Evolutionary conservation across 192 early-diverging fungal genomes (phyloP), one percentile per base, ranked within the genome.

Genomic region (Backusella tarrabulga): DNA sequence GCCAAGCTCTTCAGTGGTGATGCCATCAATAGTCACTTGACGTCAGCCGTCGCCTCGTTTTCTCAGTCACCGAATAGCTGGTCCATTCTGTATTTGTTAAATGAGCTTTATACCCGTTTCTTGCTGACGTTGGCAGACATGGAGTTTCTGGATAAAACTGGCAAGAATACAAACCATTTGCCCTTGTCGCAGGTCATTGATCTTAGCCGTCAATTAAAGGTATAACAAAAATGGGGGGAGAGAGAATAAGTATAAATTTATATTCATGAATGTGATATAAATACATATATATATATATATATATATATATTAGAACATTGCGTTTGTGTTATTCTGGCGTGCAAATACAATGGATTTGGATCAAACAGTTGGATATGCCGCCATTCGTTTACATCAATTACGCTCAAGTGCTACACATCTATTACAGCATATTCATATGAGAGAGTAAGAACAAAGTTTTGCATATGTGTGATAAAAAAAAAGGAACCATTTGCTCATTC

Each of bases 61-160:
- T 63, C 71, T 11, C 21, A 63, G 14, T 80, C 83, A 70, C 56
- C 81, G 11, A 78, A 78, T 7, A 81, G 89, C 35, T 95, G 92
- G 92, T 78, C 77, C 11, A 70, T 91, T 17, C 73, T 96, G 23
- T 85, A 89, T 17, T 83, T 97, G 9, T 75, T 96, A 19, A 90
- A 91, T 60, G 95, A 97, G 75, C 76, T 93, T 6, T 89, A 93
- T 67, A 89, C 87, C 79, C 86, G 90, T 34, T 82, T 92, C 79
- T 77, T 98, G 12, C 81, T 92, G 68, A 95, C 93, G 0, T 88
- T 95, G 52, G 93, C 93, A 14, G 97, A 98, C 81, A 92, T 96
- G 67, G 96, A 98, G 82, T 89, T 97, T 76, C 91, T 93, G 75
- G 85, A 90, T 56, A 63, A n/a, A 29, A 63, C 23, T 11, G 54